Conservation (phyloP, 805 yeast genomes). For the Cyberlindnera maclurae region DNA sequence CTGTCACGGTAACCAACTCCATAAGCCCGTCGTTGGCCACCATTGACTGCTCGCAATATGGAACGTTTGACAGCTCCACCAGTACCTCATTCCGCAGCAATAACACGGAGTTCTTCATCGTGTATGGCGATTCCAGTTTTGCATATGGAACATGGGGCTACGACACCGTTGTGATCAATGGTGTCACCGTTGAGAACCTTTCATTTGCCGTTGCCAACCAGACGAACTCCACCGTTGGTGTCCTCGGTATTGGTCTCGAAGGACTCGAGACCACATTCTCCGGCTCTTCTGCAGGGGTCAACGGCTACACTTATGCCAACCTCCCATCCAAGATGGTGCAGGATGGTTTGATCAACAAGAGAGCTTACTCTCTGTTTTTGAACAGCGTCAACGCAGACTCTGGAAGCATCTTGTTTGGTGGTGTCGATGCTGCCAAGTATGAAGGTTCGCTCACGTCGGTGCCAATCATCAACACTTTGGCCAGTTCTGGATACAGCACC, state of each 20-base stretch:
- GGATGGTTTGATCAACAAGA: conserved; percentile 48
- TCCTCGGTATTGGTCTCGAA: conserved; percentile 64
- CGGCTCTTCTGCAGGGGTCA: conserved; percentile 16
- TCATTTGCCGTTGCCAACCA: conserved; percentile 70
- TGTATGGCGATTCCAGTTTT: conserved; percentile 42
- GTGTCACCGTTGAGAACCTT: conserved; percentile 41
- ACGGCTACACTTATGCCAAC: conserved; percentile 46
- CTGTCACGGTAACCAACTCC: not conserved
- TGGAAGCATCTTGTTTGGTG: conserved; percentile 68
- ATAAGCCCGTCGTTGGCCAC: conserved; percentile 16
- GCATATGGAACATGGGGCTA: conserved; percentile 33
- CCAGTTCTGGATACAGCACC: conserved; percentile 20
- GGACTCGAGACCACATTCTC: conserved; percentile 60
- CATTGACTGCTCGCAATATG: conserved; percentile 32
- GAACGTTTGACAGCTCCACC: conserved; percentile 28
- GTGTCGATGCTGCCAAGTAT: conserved; percentile 58
- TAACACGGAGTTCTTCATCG: conserved; percentile 32
- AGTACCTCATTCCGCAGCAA: conserved; percentile 30
- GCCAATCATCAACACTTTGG: conserved; percentile 34
- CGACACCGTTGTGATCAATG: conserved; percentile 54
- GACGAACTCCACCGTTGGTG: conserved; percentile 60
- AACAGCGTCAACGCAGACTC: conserved; percentile 32
- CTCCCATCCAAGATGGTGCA: conserved; percentile 55
- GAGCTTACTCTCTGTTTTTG: conserved; percentile 58
- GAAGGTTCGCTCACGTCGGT: conserved; percentile 42